Conservation (phyloP, 106 monocot species). For the Xerophyta viscosa region DNA sequence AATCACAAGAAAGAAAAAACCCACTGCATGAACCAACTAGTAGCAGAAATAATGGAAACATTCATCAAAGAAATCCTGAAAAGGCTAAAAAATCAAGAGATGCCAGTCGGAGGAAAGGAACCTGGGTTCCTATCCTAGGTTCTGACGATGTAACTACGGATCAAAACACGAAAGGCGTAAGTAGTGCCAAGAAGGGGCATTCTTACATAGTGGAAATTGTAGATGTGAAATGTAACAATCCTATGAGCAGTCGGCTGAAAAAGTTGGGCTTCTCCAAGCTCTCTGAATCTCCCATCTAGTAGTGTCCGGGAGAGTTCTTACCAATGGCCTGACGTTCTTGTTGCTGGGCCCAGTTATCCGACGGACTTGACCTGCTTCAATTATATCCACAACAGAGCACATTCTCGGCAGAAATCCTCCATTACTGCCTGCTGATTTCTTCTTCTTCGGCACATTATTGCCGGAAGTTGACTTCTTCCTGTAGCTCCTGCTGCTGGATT, state of each 20-base stretch:
- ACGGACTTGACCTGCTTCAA: conserved; percentile 4
- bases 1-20: conserved; percentile 15
- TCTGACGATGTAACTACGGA: conserved; percentile 8
- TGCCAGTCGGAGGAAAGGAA: conserved; percentile 4
- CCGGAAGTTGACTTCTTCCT: background rate
- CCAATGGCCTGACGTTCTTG: conserved; percentile 15
- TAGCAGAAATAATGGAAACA: conserved; percentile 7
- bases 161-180: conserved; percentile 6
- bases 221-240: conserved; percentile 71
- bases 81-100: conserved; percentile 22
- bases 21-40: conserved; percentile 11
- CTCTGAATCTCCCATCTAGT: conserved; percentile 13
- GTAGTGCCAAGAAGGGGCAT: conserved; percentile 25
- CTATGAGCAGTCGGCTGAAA: conserved; percentile 59
- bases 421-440: conserved; percentile 9
- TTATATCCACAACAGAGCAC: conserved; percentile 26
- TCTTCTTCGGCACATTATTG: conserved; percentile 5
- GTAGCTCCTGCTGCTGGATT: background rate
- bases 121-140: conserved; percentile 25
- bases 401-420: conserved; percentile 21
- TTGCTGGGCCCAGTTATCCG: conserved; percentile 1
- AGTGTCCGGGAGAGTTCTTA: conserved; percentile 11
- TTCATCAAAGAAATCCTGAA: background rate
- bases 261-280: conserved; percentile 87
- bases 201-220: conserved; percentile 53